Evolutionary conservation across 2,329 filamentous ascomycete genomes (phyloP).

Genomic region (Mycogone perniciosa): DNA sequence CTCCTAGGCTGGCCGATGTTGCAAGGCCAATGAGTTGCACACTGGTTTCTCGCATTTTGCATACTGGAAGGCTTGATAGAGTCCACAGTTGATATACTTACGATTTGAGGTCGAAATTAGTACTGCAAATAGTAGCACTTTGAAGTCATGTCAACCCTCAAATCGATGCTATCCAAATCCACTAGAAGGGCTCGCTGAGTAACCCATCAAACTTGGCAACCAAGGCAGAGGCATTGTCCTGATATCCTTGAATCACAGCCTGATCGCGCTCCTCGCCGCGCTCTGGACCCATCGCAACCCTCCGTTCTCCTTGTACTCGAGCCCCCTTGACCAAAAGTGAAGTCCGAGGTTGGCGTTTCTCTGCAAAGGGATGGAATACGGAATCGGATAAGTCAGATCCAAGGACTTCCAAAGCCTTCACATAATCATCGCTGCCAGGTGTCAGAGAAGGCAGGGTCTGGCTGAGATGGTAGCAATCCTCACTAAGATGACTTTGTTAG

Average conservation of each 20-base stretch:
- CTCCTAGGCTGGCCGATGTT: no score
- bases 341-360: slow-evolving; percentile 18
- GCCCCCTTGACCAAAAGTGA: slow-evolving; percentile 19
- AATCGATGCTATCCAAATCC: no score
- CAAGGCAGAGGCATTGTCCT: neutral
- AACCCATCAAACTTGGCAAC: slow-evolving; percentile 10
- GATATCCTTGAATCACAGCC: slow-evolving; percentile 1
- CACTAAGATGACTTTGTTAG: neutral
- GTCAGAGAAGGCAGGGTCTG: slow-evolving; percentile 5
- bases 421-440: slow-evolving; percentile 3
- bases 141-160: no score
- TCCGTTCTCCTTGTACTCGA: slow-evolving; percentile 14
- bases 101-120: no score
- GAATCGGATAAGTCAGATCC: slow-evolving; percentile 2
- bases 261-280: slow-evolving; percentile 11
- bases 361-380: slow-evolving; percentile 14
- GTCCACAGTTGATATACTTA: no score
- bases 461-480: slow-evolving; percentile 15
- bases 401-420: neutral
- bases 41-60: no score
- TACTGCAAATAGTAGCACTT: no score
- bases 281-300: slow-evolving; percentile 16
- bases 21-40: no score
- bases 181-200: slow-evolving; percentile 7
- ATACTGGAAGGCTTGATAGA: no score